Base-by-base conservation (phyloP, 305 asterid species). In the Ajuga reptans region DNA sequence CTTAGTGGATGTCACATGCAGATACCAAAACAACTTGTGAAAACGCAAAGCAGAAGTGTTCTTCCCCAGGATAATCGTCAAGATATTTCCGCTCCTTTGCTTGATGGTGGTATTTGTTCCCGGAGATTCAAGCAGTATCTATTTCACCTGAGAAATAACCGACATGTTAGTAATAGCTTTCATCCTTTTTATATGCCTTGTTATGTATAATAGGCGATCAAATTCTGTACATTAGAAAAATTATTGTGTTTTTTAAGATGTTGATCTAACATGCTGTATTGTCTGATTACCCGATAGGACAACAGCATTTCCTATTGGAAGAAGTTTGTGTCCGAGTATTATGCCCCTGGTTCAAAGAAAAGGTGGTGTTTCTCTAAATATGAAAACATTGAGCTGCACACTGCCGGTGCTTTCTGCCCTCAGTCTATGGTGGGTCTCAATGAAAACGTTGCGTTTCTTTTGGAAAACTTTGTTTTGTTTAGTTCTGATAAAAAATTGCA, bases 311-410 rank as follows among this genome's bases (percentile, higher is more conserved):
- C 59, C 17, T 82, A 72, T 65, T 89, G 93, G 96, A 79, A 72
- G 78, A 83, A 73, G 42, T 84, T 89, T 75, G 83, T 85, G 14
- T 69, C 84, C 0, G 88, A 82, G 68, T 89, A 82, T 69, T 89
- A 79, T 70, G 89, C 86, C 49, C 84, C 82, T 21, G 68, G 79
- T 66, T 78, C 91, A 47, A 81, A 76, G 77, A 84, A 79, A 66
- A 83, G 81, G 68, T 86, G 91, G 96, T 89, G 96, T 76, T 83
- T 85, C 52, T 86, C 88, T 68, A 76, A 45, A 14, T 85, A 85
- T 62, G 64, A 62, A 71, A 74, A 81, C 68, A 62, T 79, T 39
- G 80, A 81, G 64, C 76, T 64, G 66, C 78, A 77, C 6, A 41
- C 82, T 17, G 61, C 65, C 17, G 79, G 81, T 68, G 80, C 72